Base-by-base conservation (phyloP, 768 basidiomycete species). In the Lentinula detonsa region DNA sequence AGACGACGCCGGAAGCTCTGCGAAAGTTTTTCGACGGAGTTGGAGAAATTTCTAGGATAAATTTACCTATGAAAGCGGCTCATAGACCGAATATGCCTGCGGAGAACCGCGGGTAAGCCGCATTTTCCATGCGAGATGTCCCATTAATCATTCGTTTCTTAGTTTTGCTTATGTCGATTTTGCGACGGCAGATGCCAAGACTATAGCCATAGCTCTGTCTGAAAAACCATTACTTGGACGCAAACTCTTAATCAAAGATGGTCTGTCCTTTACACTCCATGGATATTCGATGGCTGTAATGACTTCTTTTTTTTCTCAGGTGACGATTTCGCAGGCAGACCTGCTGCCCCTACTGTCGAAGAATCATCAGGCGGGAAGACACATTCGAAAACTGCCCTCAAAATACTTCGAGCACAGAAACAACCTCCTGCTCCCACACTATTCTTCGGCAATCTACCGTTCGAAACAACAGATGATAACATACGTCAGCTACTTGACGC, bases 151-250 rank as follows among this genome's bases (percentile, higher is more conserved):
- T 31, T 37, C 23, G 42, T 28, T 9, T 15, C 56, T 15, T 61
- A 98, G 96, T 42, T 99, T 94, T 72, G 97, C 97, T 40, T 98
- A 98, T 75, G 90, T 98, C 61, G 96, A 98, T 74, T 97, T 98
- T 71, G 81, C 85, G 2, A 87, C 87, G 1, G 74, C 81, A 0
- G 91, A 94, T 35, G 86, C 83, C 11, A 91, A 96, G 69, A 69
- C 68, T 3, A 75, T 81, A 46, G 96, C 95, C 34, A 90, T 98
- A 63, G 78, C 84, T 3, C 76, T 89, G 46, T 93, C 93, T 4
- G 97, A 99, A 72, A 78, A 84, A 37, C 84, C 84, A 58, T 76
- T 98, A 13, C 82, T 95, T 33, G 96, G 96, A 5, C 81, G 97
- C 64, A 87, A 86, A 61, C 75, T 98, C 11, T 82, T 99, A 49